A percentile compares a stretch with the other conserved stretches of the same genome.
Evolutionary conservation across 2,329 filamentous ascomycete species (phyloP).

Genomic region (Colletotrichum coccodes): DNA sequence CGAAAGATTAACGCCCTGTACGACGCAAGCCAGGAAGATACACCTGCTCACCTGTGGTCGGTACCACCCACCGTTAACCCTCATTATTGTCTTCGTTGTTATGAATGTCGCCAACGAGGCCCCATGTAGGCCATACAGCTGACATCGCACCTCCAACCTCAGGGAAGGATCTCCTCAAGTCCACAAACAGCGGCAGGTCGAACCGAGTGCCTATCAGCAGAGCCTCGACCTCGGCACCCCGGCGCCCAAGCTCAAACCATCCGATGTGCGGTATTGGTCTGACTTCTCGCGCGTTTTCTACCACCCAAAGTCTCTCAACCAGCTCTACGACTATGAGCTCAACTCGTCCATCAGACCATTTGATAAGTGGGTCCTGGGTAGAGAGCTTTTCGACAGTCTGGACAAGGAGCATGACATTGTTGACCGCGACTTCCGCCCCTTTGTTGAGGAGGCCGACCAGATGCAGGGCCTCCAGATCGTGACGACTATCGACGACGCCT

Average conservation of each 20-base stretch:
- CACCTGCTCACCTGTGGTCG: constrained; percentile 45
- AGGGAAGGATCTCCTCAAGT: constrained; percentile 76
- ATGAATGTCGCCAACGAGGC: not conserved
- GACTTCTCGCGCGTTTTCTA: constrained; percentile 95
- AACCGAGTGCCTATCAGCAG: constrained; percentile 79
- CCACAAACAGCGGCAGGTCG: constrained; percentile 75
- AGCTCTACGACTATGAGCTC: constrained; percentile 88
- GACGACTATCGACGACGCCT: constrained; percentile 78
- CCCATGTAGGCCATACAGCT: not conserved
- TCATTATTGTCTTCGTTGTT: not conserved
- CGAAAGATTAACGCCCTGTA: constrained; percentile 91
- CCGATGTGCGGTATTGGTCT: constrained; percentile 92
- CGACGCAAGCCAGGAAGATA: constrained; percentile 56
- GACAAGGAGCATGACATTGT: constrained; percentile 87
- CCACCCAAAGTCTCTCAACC: constrained; percentile 87
- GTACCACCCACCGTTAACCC: not conserved
- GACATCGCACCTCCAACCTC: not conserved
- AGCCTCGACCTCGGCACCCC: constrained; percentile 78
- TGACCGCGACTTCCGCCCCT: constrained; percentile 89
- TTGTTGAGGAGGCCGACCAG: constrained; percentile 92
- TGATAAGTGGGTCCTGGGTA: constrained; percentile 78
- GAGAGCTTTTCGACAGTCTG: constrained; percentile 77
- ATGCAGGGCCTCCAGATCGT: constrained; percentile 89
- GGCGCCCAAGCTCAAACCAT: constrained; percentile 71
- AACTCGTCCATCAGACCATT: constrained; percentile 85